Base-by-base conservation (phyloP, 202 grass and related monocot genomes). In the Zoysia matrella region DNA sequence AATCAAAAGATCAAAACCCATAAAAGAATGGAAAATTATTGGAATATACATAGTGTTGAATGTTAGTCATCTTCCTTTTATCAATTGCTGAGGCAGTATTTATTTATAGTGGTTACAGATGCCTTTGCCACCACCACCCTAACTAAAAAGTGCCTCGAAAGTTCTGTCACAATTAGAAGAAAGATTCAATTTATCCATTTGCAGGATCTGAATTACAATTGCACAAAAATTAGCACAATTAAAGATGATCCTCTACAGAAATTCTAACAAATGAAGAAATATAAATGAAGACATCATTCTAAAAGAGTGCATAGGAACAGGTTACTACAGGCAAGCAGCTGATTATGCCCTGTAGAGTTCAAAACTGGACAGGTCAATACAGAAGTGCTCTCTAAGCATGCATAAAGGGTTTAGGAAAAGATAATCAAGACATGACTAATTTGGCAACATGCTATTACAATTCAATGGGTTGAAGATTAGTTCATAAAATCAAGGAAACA, bases 21-120 rank as follows among this genome's bases (percentile, higher is more conserved):
- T 36, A 36, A 36, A 36, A 36, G 30, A 36, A 36, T 36, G 30
- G 30, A 36, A 36, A 36, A 36, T 36, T 36, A 36, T 36, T 36
- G 30, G 30, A 36, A 44, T 54, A 30, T 52, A 75, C 2, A n/a
- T 45, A 7, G 10, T 11, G 22, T 7, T 49, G 36, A 70, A 70
- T 73, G n/a, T 49, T 54, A 53, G 40, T 10, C 0, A 71, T 63
- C n/a, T 62, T 11, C 0, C 60, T n/a, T 64, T 64, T 65, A 15
- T 85, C 3, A 30, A 18, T n/a, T 48, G 30, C 51, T 64, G 49
- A 77, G 60, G 5, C 5, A 49, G 50, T 43, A 58, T 71, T 15
- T 57, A 72, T 50, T 14, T 55, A 71, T 72, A 78, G 36, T 13
- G 53, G 2, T 70, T 87, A 50, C 40, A 73, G 16, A 54, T 69